Evolutionary conservation across 1,284 basidiomycete genomes (phyloP).

Genomic region (Golubevia sp.): DNA sequence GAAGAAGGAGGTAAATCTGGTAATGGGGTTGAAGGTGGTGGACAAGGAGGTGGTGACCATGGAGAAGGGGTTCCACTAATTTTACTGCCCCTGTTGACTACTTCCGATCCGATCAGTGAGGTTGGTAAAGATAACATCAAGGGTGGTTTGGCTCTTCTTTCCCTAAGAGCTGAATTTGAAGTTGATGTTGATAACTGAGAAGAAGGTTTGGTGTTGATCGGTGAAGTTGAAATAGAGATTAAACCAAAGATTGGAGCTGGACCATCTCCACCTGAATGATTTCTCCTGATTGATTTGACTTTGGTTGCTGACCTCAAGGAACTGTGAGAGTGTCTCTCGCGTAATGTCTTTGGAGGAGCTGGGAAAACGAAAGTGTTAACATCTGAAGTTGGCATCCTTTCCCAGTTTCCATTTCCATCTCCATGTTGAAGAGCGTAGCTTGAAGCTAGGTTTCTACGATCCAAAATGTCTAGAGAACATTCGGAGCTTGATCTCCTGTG

Average conservation of each 20-base stretch:
- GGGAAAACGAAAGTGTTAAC: not conserved
- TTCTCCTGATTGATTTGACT: not conserved
- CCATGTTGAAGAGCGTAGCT: not conserved
- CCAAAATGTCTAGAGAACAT: not conserved
- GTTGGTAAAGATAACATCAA: not conserved
- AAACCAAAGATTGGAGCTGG: not conserved
- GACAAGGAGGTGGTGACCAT: not conserved
- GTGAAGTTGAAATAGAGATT: not conserved
- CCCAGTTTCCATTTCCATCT: not conserved
- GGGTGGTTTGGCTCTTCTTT: not conserved
- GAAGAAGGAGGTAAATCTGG: not conserved
- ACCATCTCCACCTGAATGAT: not conserved
- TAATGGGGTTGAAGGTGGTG: not conserved
- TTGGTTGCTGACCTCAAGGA: not conserved
- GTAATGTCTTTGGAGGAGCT: not conserved
- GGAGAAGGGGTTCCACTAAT: not conserved
- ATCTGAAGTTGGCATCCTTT: not conserved
- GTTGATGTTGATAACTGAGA: not conserved
- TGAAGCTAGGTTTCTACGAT: not conserved
- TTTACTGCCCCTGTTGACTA: not conserved
- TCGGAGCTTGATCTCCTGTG: conserved; percentile 3
- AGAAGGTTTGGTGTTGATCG: not conserved
- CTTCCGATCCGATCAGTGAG: not conserved
- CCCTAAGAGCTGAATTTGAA: not conserved
- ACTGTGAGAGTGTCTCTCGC: not conserved